phyloP scores from a whole-genome alignment of 2,329 filamentous ascomycete species.

The Xylariaceae sp. region DNA sequence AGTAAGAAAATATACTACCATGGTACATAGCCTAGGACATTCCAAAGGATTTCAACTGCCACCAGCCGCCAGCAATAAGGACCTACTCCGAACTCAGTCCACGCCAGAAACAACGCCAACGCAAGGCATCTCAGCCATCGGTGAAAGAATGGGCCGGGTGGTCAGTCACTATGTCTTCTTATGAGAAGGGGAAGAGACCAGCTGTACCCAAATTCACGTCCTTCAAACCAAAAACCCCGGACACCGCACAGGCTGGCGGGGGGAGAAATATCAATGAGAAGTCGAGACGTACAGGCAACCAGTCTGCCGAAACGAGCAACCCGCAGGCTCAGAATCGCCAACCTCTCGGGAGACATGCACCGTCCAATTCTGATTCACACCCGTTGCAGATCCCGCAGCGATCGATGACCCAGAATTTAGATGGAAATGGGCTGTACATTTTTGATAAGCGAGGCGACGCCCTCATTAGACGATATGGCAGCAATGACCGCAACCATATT shows the following conservation, averaged over 20 bases:
- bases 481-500: constrained; percentile 72
- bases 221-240: constrained; percentile 56
- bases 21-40: too few relatives aligned
- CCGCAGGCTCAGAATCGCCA: constrained; percentile 13
- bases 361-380: constrained; percentile 10
- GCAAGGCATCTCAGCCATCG: not conserved
- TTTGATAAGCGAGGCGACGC: constrained; percentile 79
- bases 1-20: too few relatives aligned
- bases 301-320: constrained; percentile 1
- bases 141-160: constrained; percentile 1
- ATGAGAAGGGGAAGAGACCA: constrained; percentile 34
- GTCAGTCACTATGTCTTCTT: constrained; percentile 32
- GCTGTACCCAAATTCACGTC: constrained; percentile 74
- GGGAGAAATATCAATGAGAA: constrained; percentile 26
- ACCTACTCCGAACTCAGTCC: too few relatives aligned
- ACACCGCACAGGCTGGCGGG: not conserved
- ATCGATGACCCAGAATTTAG: constrained; percentile 14
- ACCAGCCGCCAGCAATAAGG: too few relatives aligned
- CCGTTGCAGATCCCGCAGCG: constrained; percentile 19
- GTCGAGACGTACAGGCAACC: constrained; percentile 11
- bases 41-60: too few relatives aligned
- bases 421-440: constrained; percentile 53
- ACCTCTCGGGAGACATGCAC: constrained; percentile 12
- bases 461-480: constrained; percentile 76
- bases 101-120: too few relatives aligned